Evolutionary conservation across 2,329 filamentous ascomycete species (phyloP), one percentile per base, ranked within the genome.

Genomic region (Nannizzia gypsea): DNA sequence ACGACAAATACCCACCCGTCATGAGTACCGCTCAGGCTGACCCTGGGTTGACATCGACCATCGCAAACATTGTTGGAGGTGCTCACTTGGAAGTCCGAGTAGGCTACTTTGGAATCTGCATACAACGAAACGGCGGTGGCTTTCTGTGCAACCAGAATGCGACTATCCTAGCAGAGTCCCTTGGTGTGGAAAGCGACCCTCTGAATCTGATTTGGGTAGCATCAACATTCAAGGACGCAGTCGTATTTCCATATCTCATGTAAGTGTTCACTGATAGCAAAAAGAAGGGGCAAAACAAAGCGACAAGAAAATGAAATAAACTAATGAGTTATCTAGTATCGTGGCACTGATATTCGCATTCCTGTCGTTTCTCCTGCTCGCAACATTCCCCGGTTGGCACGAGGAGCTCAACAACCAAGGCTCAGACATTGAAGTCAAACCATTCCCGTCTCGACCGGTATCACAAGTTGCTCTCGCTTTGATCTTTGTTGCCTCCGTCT

Each of bases 111-210:
- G 93, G 93, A 67, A 95, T 99, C 73, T 99, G 93, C 76, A 85
- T 97, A 73, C 93, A 90, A 75, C 86, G 89, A 1, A 90, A 96
- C 71, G 88, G 88, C 62, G 92, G 92, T 65, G 85, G 86, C 22
- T 99, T 90, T 83, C 83, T 97, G 61, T 99, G 93, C 81, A 93
- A 89, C 73, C 95, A 96, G 80, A 99, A 99, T 74, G 93, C 93
- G 20, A 96, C 92, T 2, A 86, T 90, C 2, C 81, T 99, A 55
- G 92, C 93, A 40, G 88, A 93, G 72, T 87, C 96, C 75, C 83
- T 97, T 48, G 86, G 83, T 20, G 84, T 95, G 46, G 90, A 96
- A 70, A 89, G 96, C 74, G 93, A 99, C 76, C 93, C 93, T 42
- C 80, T 99, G 70, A 99, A 99, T 74, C 78, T 99, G 69, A 91